These are phyloP conservation scores for Gonapodya prolifera DNA, from an alignment of 192 early-diverging fungal species.

Conservation along the genomic window DNA sequence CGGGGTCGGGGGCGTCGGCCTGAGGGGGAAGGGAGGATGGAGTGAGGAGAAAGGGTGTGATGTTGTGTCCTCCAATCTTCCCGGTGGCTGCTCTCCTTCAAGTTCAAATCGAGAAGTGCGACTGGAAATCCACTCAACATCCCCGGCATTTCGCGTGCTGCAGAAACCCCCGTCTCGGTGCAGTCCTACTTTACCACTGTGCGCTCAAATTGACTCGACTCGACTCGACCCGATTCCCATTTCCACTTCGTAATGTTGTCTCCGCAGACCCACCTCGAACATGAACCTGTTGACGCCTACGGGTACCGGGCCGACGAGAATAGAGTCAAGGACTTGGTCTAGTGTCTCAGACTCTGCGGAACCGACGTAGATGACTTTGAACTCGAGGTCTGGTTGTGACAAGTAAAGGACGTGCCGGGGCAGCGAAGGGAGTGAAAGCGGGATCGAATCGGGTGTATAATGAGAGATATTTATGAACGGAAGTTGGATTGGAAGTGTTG, in stretches of 20 bases:
- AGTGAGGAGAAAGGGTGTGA: not conserved
- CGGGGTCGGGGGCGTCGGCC: slow-evolving; percentile 43
- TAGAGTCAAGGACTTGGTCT: slow-evolving; percentile 90
- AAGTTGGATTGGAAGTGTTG: not conserved
- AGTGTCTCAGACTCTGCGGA: slow-evolving; percentile 66
- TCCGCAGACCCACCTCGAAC: slow-evolving; percentile 49
- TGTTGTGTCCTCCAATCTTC: too few species aligned
- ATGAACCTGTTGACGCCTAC: slow-evolving; percentile 89
- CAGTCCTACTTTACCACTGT: not conserved
- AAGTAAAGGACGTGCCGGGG: not conserved
- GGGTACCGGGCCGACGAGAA: slow-evolving; percentile 92
- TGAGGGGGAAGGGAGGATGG: slow-evolving; percentile 13
- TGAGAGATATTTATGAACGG: not conserved
- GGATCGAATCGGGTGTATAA: not conserved
- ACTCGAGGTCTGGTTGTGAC: slow-evolving; percentile 71
- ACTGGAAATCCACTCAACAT: too few species aligned
- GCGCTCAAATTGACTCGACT: too few species aligned
- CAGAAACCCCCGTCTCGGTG: not conserved
- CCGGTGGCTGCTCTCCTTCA: too few species aligned
- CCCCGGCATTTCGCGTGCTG: too few species aligned
- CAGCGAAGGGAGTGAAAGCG: not conserved
- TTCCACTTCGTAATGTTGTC: too few species aligned
- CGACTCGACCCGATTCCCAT: too few species aligned
- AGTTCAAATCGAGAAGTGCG: too few species aligned
- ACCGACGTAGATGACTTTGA: slow-evolving; percentile 92